Percentiles rank a stretch among this genome's conserved stretches.
Evolutionary conservation across 371 early-diverging fungal genomes (phyloP).

Genomic region (Syncephalis fuscata): DNA sequence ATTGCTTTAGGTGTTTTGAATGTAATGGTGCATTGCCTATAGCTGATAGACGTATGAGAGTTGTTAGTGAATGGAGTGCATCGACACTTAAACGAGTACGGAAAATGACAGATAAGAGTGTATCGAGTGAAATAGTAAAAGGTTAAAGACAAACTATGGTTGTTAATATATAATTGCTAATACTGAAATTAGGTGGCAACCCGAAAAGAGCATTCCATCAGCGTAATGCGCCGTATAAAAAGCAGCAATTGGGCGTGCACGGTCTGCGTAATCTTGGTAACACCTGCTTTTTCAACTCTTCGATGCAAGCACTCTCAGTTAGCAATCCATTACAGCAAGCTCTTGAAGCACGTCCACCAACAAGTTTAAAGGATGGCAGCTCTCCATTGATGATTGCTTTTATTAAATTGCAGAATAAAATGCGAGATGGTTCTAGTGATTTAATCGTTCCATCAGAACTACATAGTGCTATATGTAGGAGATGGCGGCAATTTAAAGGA

Average conservation of each 20-base stretch:
- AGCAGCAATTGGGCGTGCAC: conserved; percentile 16
- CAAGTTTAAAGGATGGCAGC: neutral
- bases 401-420: conserved; percentile 9
- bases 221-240: too few relatives aligned
- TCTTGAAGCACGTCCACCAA: neutral
- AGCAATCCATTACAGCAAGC: neutral
- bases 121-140: too few relatives aligned
- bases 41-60: neutral
- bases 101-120: too few relatives aligned
- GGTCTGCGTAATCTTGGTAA: conserved; percentile 77
- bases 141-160: too few relatives aligned
- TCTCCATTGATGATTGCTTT: conserved; percentile 14
- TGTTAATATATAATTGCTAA: too few relatives aligned
- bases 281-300: conserved; percentile 82
- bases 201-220: too few relatives aligned
- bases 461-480: conserved; percentile 22
- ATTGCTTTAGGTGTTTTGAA: neutral
- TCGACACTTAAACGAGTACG: too few relatives aligned
- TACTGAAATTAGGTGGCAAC: too few relatives aligned
- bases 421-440: conserved; percentile 15
- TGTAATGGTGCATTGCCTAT: neutral
- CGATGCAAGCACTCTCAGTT: conserved; percentile 31
- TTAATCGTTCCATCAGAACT: conserved; percentile 24
- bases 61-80: neutral
- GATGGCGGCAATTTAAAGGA: conserved; percentile 29